Conservation (phyloP, 768 basidiomycete species). For the Russula sp. region DNA sequence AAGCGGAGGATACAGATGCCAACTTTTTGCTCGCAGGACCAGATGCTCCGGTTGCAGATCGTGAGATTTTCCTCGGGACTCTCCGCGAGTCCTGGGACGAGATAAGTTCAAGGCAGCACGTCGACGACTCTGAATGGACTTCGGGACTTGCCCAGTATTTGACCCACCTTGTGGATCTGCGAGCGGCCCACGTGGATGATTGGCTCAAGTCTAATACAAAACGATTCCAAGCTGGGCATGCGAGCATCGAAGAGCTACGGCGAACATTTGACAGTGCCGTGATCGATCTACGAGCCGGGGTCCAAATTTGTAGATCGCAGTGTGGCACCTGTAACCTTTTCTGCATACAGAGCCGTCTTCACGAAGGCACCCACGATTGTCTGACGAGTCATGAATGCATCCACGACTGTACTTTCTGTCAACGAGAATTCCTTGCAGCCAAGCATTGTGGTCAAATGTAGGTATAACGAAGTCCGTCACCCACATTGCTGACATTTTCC, state of each 20-base stretch:
- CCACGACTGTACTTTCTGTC: slow-evolving; percentile 38
- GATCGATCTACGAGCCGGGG: slow-evolving; percentile 39
- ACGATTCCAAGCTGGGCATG: slow-evolving; percentile 39
- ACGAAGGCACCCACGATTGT: slow-evolving; percentile 44
- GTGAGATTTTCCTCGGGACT: slow-evolving; percentile 25
- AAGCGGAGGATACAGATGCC: slow-evolving; percentile 31
- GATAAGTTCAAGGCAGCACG: slow-evolving; percentile 29
- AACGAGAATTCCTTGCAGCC: slow-evolving; percentile 22
- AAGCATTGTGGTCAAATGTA: slow-evolving; percentile 43
- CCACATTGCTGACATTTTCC: background rate
- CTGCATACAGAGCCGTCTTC: slow-evolving; percentile 41
- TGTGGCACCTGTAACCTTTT: slow-evolving; percentile 43
- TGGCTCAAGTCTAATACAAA: slow-evolving; percentile 46
- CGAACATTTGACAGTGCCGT: slow-evolving; percentile 37
- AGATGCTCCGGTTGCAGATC: slow-evolving; percentile 18
- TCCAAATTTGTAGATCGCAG: slow-evolving; percentile 43
- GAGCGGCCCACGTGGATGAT: slow-evolving; percentile 40
- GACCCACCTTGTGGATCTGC: slow-evolving; percentile 33
- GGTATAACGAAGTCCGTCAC: slow-evolving; percentile 21
- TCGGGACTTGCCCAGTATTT: slow-evolving; percentile 35
- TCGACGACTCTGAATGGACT: slow-evolving; percentile 39
- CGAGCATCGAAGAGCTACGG: slow-evolving; percentile 40
- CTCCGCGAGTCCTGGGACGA: slow-evolving; percentile 29
- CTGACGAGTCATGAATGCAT: slow-evolving; percentile 42
- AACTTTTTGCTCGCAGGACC: slow-evolving; percentile 29